These are phyloP conservation scores for Rhipidocladum racemiflorum DNA, from an alignment of 176 grass and related monocot genomes.

Conservation along the genomic window DNA sequence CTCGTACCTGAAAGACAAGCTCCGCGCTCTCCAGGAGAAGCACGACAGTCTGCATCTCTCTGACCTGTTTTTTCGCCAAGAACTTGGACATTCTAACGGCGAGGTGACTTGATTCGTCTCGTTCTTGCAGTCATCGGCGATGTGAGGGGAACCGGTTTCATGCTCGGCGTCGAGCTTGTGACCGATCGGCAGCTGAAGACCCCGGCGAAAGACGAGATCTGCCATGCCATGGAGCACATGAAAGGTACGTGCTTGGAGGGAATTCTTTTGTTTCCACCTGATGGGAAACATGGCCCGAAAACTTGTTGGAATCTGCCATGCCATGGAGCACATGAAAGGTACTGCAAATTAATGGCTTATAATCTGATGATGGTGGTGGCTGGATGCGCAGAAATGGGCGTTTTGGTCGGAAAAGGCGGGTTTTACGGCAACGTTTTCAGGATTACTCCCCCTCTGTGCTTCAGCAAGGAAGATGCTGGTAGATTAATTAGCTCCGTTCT, in stretches of 20 bases:
- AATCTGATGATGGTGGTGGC: neutral
- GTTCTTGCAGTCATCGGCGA: constrained; percentile 71
- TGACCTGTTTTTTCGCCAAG: neutral
- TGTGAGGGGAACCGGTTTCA: constrained; percentile 86
- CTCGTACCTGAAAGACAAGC: constrained; percentile 69
- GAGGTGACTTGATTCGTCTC: neutral
- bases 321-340: neutral
- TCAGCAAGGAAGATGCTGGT: constrained; percentile 95
- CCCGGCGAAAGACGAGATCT: constrained; percentile 70
- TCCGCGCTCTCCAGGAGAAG: constrained; percentile 77
- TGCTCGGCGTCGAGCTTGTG: constrained; percentile 94
- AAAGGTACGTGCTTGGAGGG: constrained; percentile 44
- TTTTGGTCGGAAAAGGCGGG: constrained; percentile 89
- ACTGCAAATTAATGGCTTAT: neutral
- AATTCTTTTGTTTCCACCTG: neutral
- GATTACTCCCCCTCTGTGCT: constrained; percentile 90
- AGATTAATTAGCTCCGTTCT: neutral
- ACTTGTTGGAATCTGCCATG: neutral
- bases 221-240: constrained; percentile 83
- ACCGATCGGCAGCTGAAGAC: constrained; percentile 75
- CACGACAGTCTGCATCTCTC: constrained; percentile 46
- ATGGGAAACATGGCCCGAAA: neutral
- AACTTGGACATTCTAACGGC: neutral
- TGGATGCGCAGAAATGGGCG: constrained; percentile 66
- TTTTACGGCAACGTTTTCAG: constrained; percentile 98